Conservation (phyloP, 179 eudicot species). For the Patellifolia procumbens region DNA sequence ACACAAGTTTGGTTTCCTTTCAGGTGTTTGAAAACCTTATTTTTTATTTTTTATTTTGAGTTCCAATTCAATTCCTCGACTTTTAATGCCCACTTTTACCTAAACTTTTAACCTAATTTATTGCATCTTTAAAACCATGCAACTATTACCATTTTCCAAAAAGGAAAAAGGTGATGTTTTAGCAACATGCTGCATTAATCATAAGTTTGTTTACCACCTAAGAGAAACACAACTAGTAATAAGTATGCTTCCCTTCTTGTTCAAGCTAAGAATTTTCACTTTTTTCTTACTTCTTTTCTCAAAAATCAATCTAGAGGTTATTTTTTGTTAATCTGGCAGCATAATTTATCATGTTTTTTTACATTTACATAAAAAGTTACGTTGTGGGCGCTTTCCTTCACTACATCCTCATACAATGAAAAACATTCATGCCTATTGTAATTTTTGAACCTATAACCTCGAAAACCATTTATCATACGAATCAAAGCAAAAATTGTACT, state of each 20-base stretch:
- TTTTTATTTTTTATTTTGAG: not conserved
- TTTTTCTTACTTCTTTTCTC: not conserved
- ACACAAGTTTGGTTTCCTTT: constrained; percentile 15
- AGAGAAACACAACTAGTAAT: not conserved
- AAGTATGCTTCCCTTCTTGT: constrained; percentile 28
- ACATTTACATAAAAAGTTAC: too few relatives aligned
- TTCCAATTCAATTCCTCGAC: constrained; percentile 14
- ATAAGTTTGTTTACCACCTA: not conserved
- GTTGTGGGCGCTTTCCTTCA: too few relatives aligned
- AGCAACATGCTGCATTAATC: constrained; percentile 7
- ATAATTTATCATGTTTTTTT: too few relatives aligned
- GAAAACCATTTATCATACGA: too few relatives aligned
- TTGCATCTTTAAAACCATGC: constrained; percentile 5
- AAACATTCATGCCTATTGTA: too few relatives aligned
- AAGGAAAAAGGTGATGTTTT: constrained; percentile 6
- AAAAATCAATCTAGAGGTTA: too few relatives aligned
- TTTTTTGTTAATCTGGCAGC: too few relatives aligned
- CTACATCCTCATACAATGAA: too few relatives aligned
- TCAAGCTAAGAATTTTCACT: constrained; percentile 32
- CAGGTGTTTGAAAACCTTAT: constrained; percentile 25
- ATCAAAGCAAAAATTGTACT: too few relatives aligned
- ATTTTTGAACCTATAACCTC: too few relatives aligned
- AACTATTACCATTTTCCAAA: constrained; percentile 25
- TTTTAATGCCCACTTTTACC: constrained; percentile 31
- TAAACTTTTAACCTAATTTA: constrained; percentile 34